phyloP scores from a whole-genome alignment of 371 early-diverging fungal genomes.

The Apophysomyces elegans region DNA sequence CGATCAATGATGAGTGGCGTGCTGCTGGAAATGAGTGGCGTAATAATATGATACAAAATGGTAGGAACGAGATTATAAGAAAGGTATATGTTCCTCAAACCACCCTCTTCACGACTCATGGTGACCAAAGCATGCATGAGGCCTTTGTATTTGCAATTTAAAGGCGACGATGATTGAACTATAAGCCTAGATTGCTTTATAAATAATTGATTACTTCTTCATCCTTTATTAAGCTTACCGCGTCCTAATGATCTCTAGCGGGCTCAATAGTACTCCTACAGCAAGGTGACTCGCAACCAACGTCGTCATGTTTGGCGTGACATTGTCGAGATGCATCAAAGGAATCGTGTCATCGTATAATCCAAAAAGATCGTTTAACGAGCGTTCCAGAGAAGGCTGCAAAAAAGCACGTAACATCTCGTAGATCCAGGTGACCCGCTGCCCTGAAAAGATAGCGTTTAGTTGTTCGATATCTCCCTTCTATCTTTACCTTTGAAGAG shows the following conservation, averaged over 20 bases:
- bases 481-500: conserved; percentile 63
- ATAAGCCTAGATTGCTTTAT: conserved; percentile 50
- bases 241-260: conserved; percentile 78
- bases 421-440: conserved; percentile 72
- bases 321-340: conserved; percentile 64
- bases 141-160: conserved; percentile 76
- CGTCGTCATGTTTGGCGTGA: conserved; percentile 68
- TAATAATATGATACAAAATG: conserved; percentile 72
- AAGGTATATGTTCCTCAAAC: conserved; percentile 68
- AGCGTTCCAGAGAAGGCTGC: conserved; percentile 76
- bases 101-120: conserved; percentile 82
- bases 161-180: conserved; percentile 72
- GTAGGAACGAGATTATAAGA: conserved; percentile 75
- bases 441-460: conserved; percentile 58
- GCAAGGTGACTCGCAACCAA: conserved; percentile 69
- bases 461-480: not conserved
- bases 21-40: conserved; percentile 72
- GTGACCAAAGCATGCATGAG: conserved; percentile 70
- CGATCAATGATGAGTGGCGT: conserved; percentile 75
- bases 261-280: conserved; percentile 74
- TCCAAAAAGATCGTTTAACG: conserved; percentile 75
- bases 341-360: conserved; percentile 81
- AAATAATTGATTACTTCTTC: not conserved
- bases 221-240: conserved; percentile 33
- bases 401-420: conserved; percentile 71